Conservation (phyloP, 208 protist genomes). For the Acanthamoeba healyi region DNA sequence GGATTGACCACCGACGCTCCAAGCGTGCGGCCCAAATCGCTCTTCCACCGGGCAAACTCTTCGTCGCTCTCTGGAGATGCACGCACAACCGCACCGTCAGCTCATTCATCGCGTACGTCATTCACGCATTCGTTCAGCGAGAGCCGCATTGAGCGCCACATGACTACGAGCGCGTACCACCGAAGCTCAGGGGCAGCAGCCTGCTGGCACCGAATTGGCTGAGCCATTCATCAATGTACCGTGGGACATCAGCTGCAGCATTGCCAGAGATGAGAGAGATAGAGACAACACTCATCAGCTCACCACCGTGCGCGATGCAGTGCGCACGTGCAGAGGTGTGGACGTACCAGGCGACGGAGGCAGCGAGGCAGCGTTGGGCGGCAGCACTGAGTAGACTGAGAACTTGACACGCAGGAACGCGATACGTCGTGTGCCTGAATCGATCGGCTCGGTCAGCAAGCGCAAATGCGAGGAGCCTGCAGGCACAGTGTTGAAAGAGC, state of each 20-base stretch:
- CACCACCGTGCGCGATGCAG: background rate
- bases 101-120: no score
- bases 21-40: background rate
- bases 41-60: background rate
- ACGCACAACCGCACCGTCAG: background rate
- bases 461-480: background rate
- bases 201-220: background rate
- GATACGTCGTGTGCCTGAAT: background rate
- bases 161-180: background rate
- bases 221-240: constrained; percentile 10
- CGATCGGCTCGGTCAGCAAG: background rate
- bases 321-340: background rate
- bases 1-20: background rate
- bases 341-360: background rate
- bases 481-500: no score
- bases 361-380: background rate
- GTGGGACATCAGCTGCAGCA: background rate
- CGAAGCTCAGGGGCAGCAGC: background rate
- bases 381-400: background rate
- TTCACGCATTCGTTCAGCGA: no score
- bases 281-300: background rate
- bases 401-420: constrained; percentile 25
- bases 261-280: background rate
- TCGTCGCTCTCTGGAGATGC: background rate
- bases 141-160: no score